Evolutionary conservation across 768 basidiomycete species (phyloP), one percentile per base, ranked within the genome.

Genomic region (Amanita molliuscula): DNA sequence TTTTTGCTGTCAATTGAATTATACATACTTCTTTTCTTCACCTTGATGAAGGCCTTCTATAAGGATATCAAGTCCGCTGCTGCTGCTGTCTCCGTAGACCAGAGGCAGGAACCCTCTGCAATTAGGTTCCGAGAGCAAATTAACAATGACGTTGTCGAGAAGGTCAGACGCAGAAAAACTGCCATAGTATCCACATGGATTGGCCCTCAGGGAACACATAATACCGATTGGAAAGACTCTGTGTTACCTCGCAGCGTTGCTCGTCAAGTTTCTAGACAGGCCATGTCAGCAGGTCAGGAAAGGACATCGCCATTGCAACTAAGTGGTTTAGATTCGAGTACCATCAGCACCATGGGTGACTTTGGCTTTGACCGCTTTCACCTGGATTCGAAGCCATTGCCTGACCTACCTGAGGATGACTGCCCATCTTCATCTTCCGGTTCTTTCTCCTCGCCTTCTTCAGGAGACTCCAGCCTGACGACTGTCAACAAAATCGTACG

Each of bases 1-100:
- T 77, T 88, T 56, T 67, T 77, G 50, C 75, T 79, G 55, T 81
- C 79, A 11, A 62, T 80, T 29, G 81, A 84, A 57, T 56, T 81
- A 20, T 89, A 81, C 58, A 70, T 80, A 37, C 63, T 82, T 38
- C 68, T 83, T 50, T 62, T 85, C n/a, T 77, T 74, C 58, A 63
- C 72, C 52, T 74, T 84, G 53, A 66, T 82, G 45, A 57, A 63
- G 29, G 64, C 72, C n/a, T 70, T 73, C 52, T 62, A 66, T 50
- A 53, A 56, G 9, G 51, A 52, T 18, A 56, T 55, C 25, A 34
- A 23, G 16, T 56, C 52, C 23, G 23, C 29, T 16, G n/a, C 28
- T 1, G 15, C 46, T 8, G 45, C 49, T 8, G 1, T 33, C 13
- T 29, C 26, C n/a, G 15, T n/a, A 23, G 41, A 42, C 16, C 25